Evolutionary conservation across 306 rosid species (phyloP).

Genomic region (Prunus mume): DNA sequence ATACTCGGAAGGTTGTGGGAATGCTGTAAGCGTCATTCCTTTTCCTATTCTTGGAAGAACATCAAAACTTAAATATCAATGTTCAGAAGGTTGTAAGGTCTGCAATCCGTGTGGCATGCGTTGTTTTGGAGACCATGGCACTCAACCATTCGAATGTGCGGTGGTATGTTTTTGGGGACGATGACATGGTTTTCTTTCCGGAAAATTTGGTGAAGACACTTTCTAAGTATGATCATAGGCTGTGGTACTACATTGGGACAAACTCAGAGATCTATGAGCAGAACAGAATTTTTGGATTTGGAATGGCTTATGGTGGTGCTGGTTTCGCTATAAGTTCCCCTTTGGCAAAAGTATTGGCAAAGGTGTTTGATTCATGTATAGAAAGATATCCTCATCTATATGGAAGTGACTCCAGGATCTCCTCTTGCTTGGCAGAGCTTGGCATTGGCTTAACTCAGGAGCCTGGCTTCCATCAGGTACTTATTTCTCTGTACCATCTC

Average conservation of each 20-base stretch:
- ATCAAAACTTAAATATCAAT: too few species aligned
- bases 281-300: slow-evolving; percentile 55
- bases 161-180: slow-evolving; percentile 95
- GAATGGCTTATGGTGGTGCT: slow-evolving; percentile 90
- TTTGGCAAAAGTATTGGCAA: slow-evolving; percentile 55
- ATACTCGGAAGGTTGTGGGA: too few species aligned
- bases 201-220: slow-evolving; percentile 79
- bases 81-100: slow-evolving; percentile 18
- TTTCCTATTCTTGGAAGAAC: too few species aligned
- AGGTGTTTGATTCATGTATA: slow-evolving; percentile 72
- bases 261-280: slow-evolving; percentile 73
- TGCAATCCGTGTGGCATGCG: slow-evolving; percentile 75
- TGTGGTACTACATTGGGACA: slow-evolving; percentile 86
- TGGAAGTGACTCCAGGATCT: slow-evolving; percentile 81
- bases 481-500: not conserved
- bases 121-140: slow-evolving; percentile 63
- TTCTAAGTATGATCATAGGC: slow-evolving; percentile 71
- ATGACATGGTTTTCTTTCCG: slow-evolving; percentile 75
- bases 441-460: slow-evolving; percentile 81
- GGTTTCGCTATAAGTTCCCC: slow-evolving; percentile 84
- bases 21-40: too few species aligned
- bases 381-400: slow-evolving; percentile 83
- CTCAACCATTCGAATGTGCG: slow-evolving; percentile 56
- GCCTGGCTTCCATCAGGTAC: slow-evolving; percentile 90
- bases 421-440: slow-evolving; percentile 79